Evolutionary conservation across 2,329 filamentous ascomycete species (phyloP).

Genomic region (Zasmidium angulare): DNA sequence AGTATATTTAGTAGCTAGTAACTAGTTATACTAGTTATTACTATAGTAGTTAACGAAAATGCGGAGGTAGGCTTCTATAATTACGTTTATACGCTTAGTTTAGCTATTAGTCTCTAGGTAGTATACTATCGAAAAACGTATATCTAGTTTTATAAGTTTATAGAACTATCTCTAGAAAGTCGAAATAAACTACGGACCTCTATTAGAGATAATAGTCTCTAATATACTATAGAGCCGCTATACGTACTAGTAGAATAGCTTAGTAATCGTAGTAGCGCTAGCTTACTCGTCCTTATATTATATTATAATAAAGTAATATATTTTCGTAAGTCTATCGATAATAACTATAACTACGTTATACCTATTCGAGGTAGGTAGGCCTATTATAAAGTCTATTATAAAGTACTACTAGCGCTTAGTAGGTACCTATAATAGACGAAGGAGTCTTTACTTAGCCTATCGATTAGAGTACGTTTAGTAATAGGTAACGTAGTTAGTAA

Average conservation of each 20-base stretch:
- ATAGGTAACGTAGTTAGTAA: not conserved
- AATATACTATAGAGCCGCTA: not conserved
- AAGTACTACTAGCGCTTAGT: not conserved
- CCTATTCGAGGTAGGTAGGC: not conserved
- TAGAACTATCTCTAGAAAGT: not conserved
- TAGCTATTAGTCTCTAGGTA: not conserved
- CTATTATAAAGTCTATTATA: not conserved
- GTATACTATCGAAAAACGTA: not conserved
- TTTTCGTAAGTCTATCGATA: not conserved
- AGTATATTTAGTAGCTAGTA: not conserved
- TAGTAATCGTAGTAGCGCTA: not conserved
- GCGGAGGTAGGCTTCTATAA: not conserved
- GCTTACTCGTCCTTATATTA: not conserved
- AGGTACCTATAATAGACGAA: not conserved
- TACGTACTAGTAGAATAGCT: not conserved
- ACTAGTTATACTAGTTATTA: not conserved
- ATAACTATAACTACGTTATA: not conserved
- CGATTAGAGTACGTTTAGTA: not conserved
- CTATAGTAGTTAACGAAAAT: not conserved
- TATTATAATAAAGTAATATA: not conserved
- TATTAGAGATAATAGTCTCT: not conserved
- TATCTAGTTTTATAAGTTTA: not conserved
- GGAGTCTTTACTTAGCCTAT: not conserved
- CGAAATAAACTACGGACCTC: not conserved
- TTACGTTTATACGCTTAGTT: not conserved